Conservation (phyloP, 345 rosid species). For the Trapa incisa region DNA sequence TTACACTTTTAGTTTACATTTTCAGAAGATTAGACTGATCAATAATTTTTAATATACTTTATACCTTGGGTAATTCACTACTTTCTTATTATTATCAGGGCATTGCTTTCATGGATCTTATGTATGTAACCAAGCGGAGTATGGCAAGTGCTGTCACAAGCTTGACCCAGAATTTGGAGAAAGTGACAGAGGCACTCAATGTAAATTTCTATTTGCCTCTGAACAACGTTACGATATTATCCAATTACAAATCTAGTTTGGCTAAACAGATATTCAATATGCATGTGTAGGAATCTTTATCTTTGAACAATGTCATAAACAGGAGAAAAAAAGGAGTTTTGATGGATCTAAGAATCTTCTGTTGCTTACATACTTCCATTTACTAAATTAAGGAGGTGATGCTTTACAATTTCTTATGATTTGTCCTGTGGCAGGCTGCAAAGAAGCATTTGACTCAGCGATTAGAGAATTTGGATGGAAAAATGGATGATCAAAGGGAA, state of each 20-base stretch:
- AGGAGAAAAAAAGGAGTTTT: background rate
- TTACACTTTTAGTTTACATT: background rate
- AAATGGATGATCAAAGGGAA: conserved; percentile 68
- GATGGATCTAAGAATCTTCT: background rate
- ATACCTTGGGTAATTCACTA: background rate
- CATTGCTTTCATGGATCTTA: conserved; percentile 68
- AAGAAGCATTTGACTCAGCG: conserved; percentile 75
- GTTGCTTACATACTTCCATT: background rate
- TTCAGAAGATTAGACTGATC: background rate
- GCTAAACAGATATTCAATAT: background rate
- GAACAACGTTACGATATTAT: background rate
- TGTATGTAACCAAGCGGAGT: conserved; percentile 73
- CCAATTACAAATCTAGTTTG: background rate
- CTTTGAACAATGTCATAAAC: background rate
- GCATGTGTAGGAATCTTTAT: background rate
- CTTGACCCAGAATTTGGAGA: conserved; percentile 72
- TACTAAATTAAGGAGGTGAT: background rate
- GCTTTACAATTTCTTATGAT: background rate
- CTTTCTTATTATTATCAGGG: conserved; percentile 37
- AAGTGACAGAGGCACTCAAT: conserved; percentile 62
- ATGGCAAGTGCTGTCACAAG: conserved; percentile 73
- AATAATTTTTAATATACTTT: background rate
- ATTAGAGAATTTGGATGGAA: conserved; percentile 61
- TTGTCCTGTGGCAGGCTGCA: conserved; percentile 42
- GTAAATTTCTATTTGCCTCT: conserved; percentile 30